Conservation (phyloP, 2,329 filamentous ascomycete genomes). For the Beauveria brongniartii region DNA sequence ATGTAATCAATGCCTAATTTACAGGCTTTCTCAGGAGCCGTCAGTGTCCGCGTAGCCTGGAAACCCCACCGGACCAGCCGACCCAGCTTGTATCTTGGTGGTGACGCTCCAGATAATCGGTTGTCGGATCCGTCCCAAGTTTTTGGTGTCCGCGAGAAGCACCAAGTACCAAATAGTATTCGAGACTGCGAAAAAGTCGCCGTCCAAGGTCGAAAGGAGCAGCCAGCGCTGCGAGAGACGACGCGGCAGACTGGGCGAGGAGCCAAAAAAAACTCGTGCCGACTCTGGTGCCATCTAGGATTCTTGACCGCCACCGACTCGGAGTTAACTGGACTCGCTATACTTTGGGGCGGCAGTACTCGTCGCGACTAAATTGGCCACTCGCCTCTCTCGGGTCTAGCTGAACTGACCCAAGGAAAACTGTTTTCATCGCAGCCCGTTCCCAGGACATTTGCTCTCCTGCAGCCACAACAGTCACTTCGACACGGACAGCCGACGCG, state of each 20-base stretch:
- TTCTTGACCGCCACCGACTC: conserved; percentile 9
- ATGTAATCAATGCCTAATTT: conserved; percentile 20
- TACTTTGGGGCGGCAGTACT: not conserved
- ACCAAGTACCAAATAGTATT: conserved; percentile 3
- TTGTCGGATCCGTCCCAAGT: conserved; percentile 9
- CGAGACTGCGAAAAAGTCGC: not conserved
- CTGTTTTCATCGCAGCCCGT: conserved; percentile 2
- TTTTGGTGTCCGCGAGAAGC: not conserved
- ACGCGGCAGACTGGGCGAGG: not conserved
- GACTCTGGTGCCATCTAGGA: not conserved
- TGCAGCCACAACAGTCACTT: conserved; percentile 6
- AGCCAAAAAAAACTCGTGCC: not conserved
- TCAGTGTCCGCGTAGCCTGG: conserved; percentile 2
- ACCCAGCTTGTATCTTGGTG: conserved; percentile 7
- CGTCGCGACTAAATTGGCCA: conserved; percentile 8
- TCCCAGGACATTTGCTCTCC: not conserved
- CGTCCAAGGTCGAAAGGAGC: not conserved
- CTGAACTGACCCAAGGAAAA: not conserved
- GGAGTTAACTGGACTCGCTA: conserved; percentile 7
- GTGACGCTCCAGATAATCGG: conserved; percentile 9
- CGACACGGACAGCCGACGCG: not conserved
- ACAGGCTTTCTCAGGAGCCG: conserved; percentile 2
- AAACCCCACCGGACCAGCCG: conserved; percentile 1
- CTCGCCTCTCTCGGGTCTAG: conserved; percentile 1
- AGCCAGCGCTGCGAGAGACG: not conserved